phyloP scores from a whole-genome alignment of 805 yeast species.

The Suhomyces emberorum region DNA sequence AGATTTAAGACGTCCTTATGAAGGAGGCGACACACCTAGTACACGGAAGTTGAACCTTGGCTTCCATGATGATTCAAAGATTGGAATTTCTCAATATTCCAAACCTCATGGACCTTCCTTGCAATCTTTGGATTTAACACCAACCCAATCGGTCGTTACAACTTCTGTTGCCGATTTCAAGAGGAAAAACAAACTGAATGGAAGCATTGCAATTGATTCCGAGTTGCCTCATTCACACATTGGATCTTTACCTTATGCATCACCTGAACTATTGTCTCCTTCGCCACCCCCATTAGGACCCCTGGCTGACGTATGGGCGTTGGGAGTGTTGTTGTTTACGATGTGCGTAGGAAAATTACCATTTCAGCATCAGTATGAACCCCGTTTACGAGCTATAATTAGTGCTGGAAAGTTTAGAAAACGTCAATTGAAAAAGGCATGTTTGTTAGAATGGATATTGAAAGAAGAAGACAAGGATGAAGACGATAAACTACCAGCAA shows the following conservation, averaged over 20 bases:
- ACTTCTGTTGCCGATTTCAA: constrained; percentile 8
- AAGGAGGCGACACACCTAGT: constrained; percentile 28
- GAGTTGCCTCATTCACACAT: constrained; percentile 63
- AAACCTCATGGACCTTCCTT: constrained; percentile 32
- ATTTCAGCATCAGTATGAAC: constrained; percentile 80
- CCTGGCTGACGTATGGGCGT: constrained; percentile 85
- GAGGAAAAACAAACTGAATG: neutral
- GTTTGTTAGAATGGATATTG: constrained; percentile 30
- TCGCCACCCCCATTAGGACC: constrained; percentile 62
- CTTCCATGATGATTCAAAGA: constrained; percentile 24
- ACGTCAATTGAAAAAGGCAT: constrained; percentile 41
- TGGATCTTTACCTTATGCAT: constrained; percentile 90
- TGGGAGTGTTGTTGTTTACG: constrained; percentile 75
- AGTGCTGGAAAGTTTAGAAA: constrained; percentile 59
- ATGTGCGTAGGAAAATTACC: constrained; percentile 74
- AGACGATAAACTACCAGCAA: constrained; percentile 3
- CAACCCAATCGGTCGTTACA: constrained; percentile 17
- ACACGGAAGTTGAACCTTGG: constrained; percentile 19
- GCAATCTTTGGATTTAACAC: constrained; percentile 30
- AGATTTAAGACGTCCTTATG: constrained; percentile 31
- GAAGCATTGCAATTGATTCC: constrained; percentile 26
- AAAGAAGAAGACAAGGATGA: constrained; percentile 4
- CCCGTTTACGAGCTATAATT: constrained; percentile 71
- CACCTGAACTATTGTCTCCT: constrained; percentile 76
- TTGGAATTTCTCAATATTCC: constrained; percentile 27